These are phyloP conservation scores for Annona cherimola DNA, from an alignment of 164 flowering plant genomes.

Conservation along the genomic window DNA sequence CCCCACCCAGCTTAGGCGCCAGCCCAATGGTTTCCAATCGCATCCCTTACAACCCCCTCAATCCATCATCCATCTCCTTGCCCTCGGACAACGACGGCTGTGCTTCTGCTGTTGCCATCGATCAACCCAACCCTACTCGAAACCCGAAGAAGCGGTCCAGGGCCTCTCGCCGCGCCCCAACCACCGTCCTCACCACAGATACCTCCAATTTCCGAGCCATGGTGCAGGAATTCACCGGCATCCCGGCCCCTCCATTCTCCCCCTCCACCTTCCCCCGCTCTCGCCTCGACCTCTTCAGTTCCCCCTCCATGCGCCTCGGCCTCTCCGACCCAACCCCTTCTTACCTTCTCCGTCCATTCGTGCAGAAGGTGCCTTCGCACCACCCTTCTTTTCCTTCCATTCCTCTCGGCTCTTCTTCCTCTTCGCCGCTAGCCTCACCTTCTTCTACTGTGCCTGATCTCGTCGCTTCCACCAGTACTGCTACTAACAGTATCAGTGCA, in stretches of 20 bases:
- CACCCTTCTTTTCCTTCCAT: conserved; percentile 32
- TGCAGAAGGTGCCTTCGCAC: conserved; percentile 48
- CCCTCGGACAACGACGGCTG: conserved; percentile 55
- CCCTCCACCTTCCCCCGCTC: conserved; percentile 34
- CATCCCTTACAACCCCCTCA: not conserved
- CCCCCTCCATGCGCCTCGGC: conserved; percentile 20
- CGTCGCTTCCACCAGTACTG: not conserved
- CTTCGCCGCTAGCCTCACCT: conserved; percentile 12
- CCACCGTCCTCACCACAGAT: conserved; percentile 76
- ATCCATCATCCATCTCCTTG: conserved; percentile 14
- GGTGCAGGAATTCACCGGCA: conserved; percentile 83
- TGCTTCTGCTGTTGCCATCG: conserved; percentile 7
- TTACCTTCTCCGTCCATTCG: conserved; percentile 43
- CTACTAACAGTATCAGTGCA: not conserved
- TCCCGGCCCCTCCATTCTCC: conserved; percentile 62
- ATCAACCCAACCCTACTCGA: conserved; percentile 28
- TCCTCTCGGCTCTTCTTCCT: conserved; percentile 29
- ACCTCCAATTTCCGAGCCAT: conserved; percentile 69
- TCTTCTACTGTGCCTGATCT: conserved; percentile 15
- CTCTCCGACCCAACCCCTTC: conserved; percentile 17
- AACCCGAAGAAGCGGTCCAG: conserved; percentile 62
- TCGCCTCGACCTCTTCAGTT: conserved; percentile 46
- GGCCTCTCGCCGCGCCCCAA: conserved; percentile 75
- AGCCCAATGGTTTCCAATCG: not conserved
- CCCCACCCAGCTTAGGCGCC: not conserved